A percentile compares a stretch with the other conserved stretches of the same genome.
These are phyloP conservation scores for Apiotrichum porosum DNA, from an alignment of 1,284 basidiomycete species.

Conservation along the genomic window DNA sequence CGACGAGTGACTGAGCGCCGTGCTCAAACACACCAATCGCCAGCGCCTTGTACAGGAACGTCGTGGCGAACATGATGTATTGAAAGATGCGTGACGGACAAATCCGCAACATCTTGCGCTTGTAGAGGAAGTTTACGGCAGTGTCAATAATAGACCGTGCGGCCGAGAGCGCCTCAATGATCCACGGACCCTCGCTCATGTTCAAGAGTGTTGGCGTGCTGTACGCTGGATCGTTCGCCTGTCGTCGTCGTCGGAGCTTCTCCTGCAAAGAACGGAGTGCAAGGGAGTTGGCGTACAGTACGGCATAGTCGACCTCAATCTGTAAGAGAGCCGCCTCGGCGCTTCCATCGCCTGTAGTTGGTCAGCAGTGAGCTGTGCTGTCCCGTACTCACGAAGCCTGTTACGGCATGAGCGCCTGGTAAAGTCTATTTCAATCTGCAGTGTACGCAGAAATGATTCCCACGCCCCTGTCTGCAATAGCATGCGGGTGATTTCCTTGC, in stretches of 20 bases:
- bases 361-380: no score
- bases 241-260: neutral
- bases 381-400: no score
- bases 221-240: neutral
- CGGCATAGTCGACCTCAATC: neutral
- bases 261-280: neutral
- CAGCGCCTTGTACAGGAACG: neutral
- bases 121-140: neutral
- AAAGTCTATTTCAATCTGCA: neutral
- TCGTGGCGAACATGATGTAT: neutral
- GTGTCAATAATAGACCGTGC: neutral
- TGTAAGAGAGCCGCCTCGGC: no score
- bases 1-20: neutral
- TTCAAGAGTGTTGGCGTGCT: neutral
- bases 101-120: neutral
- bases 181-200: neutral
- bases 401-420: neutral
- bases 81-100: neutral
- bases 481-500: neutral
- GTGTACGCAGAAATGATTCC: neutral
- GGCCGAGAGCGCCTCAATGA: neutral
- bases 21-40: neutral
- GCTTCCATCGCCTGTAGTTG: no score
- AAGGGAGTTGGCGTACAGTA: neutral
- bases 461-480: neutral